phyloP scores from a whole-genome alignment of 2,329 filamentous ascomycete genomes.

The Sporothrix schenckii region DNA sequence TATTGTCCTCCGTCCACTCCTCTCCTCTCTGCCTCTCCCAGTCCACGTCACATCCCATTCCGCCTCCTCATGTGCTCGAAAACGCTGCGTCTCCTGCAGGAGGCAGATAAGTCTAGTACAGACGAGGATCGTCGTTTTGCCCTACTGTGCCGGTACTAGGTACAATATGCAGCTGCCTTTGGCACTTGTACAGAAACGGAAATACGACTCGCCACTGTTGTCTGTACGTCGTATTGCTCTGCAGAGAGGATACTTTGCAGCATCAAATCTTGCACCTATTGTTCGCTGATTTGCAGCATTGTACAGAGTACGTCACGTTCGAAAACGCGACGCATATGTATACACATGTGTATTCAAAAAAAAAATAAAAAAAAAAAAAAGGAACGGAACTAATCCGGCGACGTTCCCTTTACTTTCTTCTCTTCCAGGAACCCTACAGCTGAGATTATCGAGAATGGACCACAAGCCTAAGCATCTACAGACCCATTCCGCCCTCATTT shows the following conservation, averaged over 20 bases:
- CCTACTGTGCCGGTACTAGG: not conserved
- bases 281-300: not conserved
- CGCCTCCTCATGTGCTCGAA: constrained; percentile 21
- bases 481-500: not conserved
- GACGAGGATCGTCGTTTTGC: not conserved
- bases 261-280: constrained; percentile 1
- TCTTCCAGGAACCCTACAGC: too few relatives aligned
- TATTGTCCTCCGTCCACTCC: not conserved
- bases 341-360: too few relatives aligned
- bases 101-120: not conserved
- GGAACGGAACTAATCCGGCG: too few relatives aligned
- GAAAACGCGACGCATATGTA: too few relatives aligned
- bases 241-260: not conserved
- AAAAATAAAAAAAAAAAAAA: too few relatives aligned
- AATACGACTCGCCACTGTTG: too few relatives aligned
- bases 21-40: not conserved
- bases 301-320: too few relatives aligned
- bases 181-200: not conserved
- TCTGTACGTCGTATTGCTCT: too few relatives aligned
- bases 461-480: not conserved
- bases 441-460: not conserved
- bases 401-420: too few relatives aligned
- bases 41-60: not conserved
- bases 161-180: not conserved
- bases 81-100: constrained; percentile 19